Conservation (phyloP, 306 rosid species). For the Senna tora region DNA sequence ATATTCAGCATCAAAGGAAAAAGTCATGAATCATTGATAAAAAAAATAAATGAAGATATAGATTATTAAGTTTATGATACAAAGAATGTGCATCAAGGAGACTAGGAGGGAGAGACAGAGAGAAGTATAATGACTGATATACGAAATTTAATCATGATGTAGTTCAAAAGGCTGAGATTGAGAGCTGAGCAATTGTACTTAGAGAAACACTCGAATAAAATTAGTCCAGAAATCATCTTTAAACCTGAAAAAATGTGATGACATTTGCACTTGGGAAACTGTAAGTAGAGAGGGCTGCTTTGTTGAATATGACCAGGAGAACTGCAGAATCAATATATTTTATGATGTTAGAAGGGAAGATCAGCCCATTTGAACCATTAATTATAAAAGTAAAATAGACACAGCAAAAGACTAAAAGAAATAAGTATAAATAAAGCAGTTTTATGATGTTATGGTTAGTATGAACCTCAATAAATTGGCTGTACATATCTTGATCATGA, state of each 20-base stretch:
- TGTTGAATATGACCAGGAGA: slow-evolving; percentile 77
- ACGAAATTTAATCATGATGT: background rate
- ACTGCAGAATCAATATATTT: slow-evolving; percentile 45
- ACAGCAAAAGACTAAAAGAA: background rate
- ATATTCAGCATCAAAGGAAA: slow-evolving; percentile 4
- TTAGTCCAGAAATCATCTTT: slow-evolving; percentile 6
- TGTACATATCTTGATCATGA: background rate
- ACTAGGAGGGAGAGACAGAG: background rate
- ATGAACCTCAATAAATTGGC: background rate
- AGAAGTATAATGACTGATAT: background rate
- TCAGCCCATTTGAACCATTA: background rate
- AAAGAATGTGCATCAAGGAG: background rate
- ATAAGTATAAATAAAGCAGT: background rate
- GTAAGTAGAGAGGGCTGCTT: slow-evolving; percentile 78
- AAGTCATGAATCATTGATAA: background rate
- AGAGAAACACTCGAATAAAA: slow-evolving; percentile 11
- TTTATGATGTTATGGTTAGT: background rate
- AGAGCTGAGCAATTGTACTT: background rate
- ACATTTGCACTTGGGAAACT: slow-evolving; percentile 60
- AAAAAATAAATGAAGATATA: background rate
- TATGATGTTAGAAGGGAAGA: slow-evolving; percentile 15
- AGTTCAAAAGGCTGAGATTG: background rate
- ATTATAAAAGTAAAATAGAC: background rate
- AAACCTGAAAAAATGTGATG: slow-evolving; percentile 74
- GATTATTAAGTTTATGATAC: background rate